phyloP scores from a whole-genome alignment of 2,329 filamentous ascomycete genomes.

The Penicillium sp. region DNA sequence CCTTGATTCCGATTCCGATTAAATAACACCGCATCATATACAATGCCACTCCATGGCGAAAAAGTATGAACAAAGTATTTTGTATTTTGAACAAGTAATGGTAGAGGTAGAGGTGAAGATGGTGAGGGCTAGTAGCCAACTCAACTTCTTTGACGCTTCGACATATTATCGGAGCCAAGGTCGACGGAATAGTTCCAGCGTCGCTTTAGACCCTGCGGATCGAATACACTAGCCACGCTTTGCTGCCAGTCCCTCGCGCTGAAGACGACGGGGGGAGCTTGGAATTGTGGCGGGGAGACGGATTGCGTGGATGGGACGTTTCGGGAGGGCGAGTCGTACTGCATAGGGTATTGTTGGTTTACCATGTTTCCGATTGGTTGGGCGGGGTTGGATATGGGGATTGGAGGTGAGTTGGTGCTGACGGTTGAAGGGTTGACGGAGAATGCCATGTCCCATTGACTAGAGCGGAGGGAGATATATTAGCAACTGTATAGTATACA shows the following conservation, averaged over 20 bases:
- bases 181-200: conserved; percentile 48
- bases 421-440: conserved; percentile 64
- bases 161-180: conserved; percentile 30
- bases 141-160: conserved; percentile 40
- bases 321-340: conserved; percentile 37
- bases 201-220: conserved; percentile 50
- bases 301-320: conserved; percentile 35
- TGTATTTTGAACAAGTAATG: too few relatives aligned
- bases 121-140: not conserved
- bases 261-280: conserved; percentile 42
- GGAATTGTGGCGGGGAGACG: conserved; percentile 39
- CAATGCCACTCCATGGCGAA: too few relatives aligned
- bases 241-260: conserved; percentile 54
- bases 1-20: too few relatives aligned
- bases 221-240: conserved; percentile 53
- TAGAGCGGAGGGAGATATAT: too few relatives aligned
- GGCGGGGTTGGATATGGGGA: conserved; percentile 38
- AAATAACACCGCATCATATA: too few relatives aligned
- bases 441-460: conserved; percentile 95
- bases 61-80: too few relatives aligned
- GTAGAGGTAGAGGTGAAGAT: not conserved
- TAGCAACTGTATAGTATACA: too few relatives aligned
- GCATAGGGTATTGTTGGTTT: conserved; percentile 39
- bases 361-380: conserved; percentile 31
- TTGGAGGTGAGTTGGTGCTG: conserved; percentile 47